Percentiles rank a stretch among this genome's conserved stretches.
Evolutionary conservation across 164 flowering plant genomes (phyloP).

Genomic region (Kalanchoe fedtschenkoi): DNA sequence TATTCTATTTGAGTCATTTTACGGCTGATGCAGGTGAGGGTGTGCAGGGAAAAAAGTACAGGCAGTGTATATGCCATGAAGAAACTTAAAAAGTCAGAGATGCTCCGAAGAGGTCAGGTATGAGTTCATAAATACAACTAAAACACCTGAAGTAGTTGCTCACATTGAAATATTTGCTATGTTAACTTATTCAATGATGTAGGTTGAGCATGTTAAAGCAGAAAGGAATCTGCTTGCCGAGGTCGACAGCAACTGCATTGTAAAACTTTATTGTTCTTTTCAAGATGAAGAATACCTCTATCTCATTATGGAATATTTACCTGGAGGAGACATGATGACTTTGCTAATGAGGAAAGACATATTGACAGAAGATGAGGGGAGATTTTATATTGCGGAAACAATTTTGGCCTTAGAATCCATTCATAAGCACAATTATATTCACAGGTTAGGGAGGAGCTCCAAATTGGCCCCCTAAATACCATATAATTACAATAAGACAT

Average conservation of each 20-base stretch:
- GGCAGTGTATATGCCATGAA: constrained; percentile 1
- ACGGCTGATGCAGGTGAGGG: neutral
- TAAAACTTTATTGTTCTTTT: constrained; percentile 45
- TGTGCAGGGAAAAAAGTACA: neutral
- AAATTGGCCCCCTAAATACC: too few relatives aligned
- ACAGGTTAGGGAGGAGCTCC: too few relatives aligned
- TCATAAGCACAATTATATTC: constrained; percentile 46
- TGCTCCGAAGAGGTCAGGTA: constrained; percentile 1
- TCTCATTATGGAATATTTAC: constrained; percentile 49
- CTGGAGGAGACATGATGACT: constrained; percentile 58
- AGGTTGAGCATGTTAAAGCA: constrained; percentile 58
- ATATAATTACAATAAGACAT: too few relatives aligned
- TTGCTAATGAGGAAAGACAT: constrained; percentile 43
- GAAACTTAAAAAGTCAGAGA: neutral
- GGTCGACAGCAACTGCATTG: constrained; percentile 50
- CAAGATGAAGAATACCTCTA: constrained; percentile 44
- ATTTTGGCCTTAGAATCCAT: constrained; percentile 46
- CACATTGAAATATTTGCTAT: neutral
- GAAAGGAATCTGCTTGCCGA: constrained; percentile 51
- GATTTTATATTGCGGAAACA: constrained; percentile 47
- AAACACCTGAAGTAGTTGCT: too few relatives aligned
- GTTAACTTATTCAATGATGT: constrained; percentile 1
- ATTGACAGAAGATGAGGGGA: constrained; percentile 32
- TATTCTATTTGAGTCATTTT: neutral
- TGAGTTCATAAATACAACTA: too few relatives aligned